Conservation (phyloP, 371 early-diverging fungal genomes). For the Circinella minor region DNA sequence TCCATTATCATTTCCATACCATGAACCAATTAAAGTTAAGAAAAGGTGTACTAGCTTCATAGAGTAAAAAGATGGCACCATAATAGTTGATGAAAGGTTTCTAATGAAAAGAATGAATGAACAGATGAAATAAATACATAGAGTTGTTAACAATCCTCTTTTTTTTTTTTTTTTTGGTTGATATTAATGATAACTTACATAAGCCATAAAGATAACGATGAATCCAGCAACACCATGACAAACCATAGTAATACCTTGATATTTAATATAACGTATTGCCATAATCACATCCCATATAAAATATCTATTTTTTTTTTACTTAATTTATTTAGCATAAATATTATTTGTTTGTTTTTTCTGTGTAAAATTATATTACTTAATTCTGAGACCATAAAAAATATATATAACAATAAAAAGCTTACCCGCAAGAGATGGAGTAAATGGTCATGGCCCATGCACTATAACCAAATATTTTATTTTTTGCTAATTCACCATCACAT, state of each 20-base stretch:
- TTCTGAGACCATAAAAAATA: not conserved
- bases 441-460: constrained; percentile 72
- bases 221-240: constrained; percentile 85
- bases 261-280: constrained; percentile 68
- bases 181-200: constrained; percentile 55
- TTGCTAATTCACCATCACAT: constrained; percentile 61
- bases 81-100: constrained; percentile 87
- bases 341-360: not conserved
- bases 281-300: constrained; percentile 90
- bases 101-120: constrained; percentile 31
- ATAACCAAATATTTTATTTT: constrained; percentile 82
- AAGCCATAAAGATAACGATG: constrained; percentile 73
- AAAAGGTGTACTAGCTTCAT: constrained; percentile 90
- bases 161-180: no score
- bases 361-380: no score
- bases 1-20: constrained; percentile 35
- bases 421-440: constrained; percentile 86
- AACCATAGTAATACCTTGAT: constrained; percentile 82
- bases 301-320: constrained; percentile 60
- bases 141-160: no score
- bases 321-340: not conserved
- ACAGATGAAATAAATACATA: not conserved
- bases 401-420: constrained; percentile 20
- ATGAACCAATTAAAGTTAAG: constrained; percentile 94
- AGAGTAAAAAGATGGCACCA: constrained; percentile 88